Base-by-base conservation (phyloP, 2,329 filamentous ascomycete species). In the Metarhizium robertsii region DNA sequence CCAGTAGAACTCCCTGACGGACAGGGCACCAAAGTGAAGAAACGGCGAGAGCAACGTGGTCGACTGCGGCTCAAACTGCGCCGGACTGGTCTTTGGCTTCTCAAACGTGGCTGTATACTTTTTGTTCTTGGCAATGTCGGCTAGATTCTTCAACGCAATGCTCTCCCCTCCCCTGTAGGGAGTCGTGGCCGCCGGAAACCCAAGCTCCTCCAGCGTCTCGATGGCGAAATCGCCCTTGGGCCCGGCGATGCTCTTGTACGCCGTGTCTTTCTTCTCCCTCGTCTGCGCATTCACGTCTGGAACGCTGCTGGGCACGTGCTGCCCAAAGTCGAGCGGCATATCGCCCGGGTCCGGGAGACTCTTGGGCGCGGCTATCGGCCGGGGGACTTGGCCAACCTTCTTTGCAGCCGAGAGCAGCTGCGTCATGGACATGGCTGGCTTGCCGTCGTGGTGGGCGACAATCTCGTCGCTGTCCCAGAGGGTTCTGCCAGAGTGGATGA, bases 51-150 rank as follows among this genome's bases (percentile, higher is more conserved):
- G 76, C 1, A 91, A 74, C 0, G 86, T 90, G 0, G 88, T 91
- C 0, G 85, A 80, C 64, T 86, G 85, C 0, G 87, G 87, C 42
- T 83, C 78, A 61, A 91, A 90, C 2, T 81, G 85, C 2, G 88
- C 86, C 0, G 88, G 88, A 40, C 84, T 88, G 0, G 87, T 90
- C 56, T 84, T 83, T 1, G 88, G 87, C 66, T 92, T 92, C 64
- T 85, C 79, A 63, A 92, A 92, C 0, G 83, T 89, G 1, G 84
- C 86, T 0, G 83, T 84, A 65, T 89, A 91, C 53, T 81, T 75
- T 57, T 81, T 76, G 58, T 90, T 73, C 2, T 75, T 71, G 57
- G 88, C 77, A 36, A 88, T 80, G 3, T 77, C 70, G 8, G 79
- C 73, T 1, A 92, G 76, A 34, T 73, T 72, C 58, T 76, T 66